phyloP scores from a whole-genome alignment of 805 yeast species.

The Saccharomycopsis fermentans region DNA sequence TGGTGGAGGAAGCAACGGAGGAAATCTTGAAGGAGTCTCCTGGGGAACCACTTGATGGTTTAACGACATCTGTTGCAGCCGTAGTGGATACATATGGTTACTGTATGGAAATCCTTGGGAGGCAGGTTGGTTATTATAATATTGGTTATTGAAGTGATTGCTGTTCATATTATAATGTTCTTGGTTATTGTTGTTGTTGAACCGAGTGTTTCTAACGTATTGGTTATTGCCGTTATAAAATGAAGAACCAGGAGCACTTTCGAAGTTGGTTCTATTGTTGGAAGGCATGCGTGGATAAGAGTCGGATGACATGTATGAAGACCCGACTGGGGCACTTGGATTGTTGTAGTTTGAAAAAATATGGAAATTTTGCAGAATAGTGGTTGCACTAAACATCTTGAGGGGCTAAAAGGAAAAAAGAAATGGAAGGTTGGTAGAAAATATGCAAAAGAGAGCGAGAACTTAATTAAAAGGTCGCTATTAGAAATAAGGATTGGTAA shows the following conservation, averaged over 20 bases:
- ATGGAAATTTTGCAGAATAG: neutral
- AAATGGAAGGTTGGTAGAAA: neutral
- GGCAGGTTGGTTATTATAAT: neutral
- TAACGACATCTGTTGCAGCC: neutral
- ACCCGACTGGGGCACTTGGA: neutral
- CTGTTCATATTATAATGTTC: no score
- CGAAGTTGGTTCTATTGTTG: neutral
- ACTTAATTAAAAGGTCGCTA: constrained; percentile 17
- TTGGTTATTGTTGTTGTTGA: neutral
- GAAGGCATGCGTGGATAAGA: neutral
- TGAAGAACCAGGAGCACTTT: neutral
- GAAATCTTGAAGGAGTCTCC: neutral
- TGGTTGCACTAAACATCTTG: constrained; percentile 3
- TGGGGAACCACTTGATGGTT: neutral
- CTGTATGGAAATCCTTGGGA: neutral
- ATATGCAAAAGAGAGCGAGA: constrained; percentile 3
- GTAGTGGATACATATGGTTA: neutral
- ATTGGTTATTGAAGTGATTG: neutral
- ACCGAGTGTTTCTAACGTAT: neutral
- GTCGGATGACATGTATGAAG: neutral
- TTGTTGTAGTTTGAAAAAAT: neutral
- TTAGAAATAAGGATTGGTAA: neutral
- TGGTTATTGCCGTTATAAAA: neutral
- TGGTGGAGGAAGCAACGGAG: neutral
- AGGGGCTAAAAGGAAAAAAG: neutral